Base-by-base conservation (phyloP, 495 filamentous ascomycete species). In the Lasiosphaeria hispida region DNA sequence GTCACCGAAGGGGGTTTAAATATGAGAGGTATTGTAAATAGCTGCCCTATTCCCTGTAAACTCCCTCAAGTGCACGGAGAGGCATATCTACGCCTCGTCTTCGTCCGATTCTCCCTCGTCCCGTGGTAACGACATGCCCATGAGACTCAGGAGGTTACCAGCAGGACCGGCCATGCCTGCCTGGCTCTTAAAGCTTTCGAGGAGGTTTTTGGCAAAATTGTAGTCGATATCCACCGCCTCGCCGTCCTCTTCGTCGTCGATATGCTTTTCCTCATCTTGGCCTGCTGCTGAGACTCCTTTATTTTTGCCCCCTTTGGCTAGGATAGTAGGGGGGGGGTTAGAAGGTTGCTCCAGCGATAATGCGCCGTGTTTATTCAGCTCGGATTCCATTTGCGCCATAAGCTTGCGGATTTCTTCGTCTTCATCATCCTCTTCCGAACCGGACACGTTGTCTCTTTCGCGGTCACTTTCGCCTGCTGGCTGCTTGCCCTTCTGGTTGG, bases 171-270 rank as follows among this genome's bases (percentile, higher is more conserved):
- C 77, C 72, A 87, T 80, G 38, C 93, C 93, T 5, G 76, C 90
- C 68, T 97, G 92, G 30, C 86, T 85, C 62, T 96, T 94, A 66
- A 97, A 90, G 65, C 87, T 90, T 73, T 96, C 89, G n/a, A 97
- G 75, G 18, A 97, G 71, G 66, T 96, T 97, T 68, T 90, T 91
- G 37, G 89, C 92, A 5, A 98, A 81, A 48, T 92, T 91, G 66
- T 90, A 88, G 63, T 96, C 90, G 42, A 90, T 82, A 57, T 92
- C 80, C 10, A 92, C 79, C 55, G 86, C 87, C 10, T 64, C 74
- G 14, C 79, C 79, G 2, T 72, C 72, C 2, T 70, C 71, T 0
- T 60, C 57, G 0, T 55, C 63, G 33, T 63, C 62, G 7, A 59
- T 39, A 1, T 59, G 48, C 40, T 51, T 50, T 30, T 51, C 17